These are phyloP conservation scores for Colletotrichum aenigma DNA, from an alignment of 2,329 filamentous ascomycete genomes.

Conservation along the genomic window DNA sequence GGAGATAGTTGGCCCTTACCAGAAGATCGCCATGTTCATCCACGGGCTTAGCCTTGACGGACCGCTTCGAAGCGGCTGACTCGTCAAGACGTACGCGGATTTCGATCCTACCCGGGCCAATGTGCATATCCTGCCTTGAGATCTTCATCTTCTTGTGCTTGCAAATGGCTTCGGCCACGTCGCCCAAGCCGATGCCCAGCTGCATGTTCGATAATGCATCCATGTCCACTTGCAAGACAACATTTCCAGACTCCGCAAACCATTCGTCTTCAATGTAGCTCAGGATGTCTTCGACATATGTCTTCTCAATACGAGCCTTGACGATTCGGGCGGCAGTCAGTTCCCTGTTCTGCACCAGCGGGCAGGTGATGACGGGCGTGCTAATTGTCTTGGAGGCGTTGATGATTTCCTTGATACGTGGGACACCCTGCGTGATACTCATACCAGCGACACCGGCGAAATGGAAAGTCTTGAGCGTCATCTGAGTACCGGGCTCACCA, in stretches of 20 bases:
- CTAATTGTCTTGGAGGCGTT: constrained; percentile 94
- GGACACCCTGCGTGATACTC: constrained; percentile 99
- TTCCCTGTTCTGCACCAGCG: constrained; percentile 75
- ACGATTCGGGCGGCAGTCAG: constrained; percentile 86
- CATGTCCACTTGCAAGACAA: constrained; percentile 83
- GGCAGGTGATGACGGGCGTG: constrained; percentile 91
- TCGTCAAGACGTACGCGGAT: constrained; percentile 70
- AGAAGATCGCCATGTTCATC: constrained; percentile 58
- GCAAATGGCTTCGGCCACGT: constrained; percentile 79
- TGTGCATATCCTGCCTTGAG: constrained; percentile 66
- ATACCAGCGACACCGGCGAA: constrained; percentile 99
- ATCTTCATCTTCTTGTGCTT: constrained; percentile 85
- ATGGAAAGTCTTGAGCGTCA: constrained; percentile 99
- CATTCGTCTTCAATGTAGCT: constrained; percentile 87
- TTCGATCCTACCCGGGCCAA: constrained; percentile 69
- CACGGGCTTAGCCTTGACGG: constrained; percentile 49
- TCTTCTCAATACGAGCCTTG: constrained; percentile 94
- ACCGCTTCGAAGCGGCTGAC: constrained; percentile 50
- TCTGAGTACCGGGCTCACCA: constrained; percentile 96
- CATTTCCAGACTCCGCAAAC: constrained; percentile 75
- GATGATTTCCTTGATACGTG: constrained; percentile 99
- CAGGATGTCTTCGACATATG: constrained; percentile 82
- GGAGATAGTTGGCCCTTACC: constrained; percentile 82
- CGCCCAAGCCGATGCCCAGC: constrained; percentile 74
- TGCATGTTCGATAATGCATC: constrained; percentile 80